These are phyloP conservation scores for Pseudocercospora pini-densiflorae DNA, from an alignment of 2,329 filamentous ascomycete species.

Conservation along the genomic window DNA sequence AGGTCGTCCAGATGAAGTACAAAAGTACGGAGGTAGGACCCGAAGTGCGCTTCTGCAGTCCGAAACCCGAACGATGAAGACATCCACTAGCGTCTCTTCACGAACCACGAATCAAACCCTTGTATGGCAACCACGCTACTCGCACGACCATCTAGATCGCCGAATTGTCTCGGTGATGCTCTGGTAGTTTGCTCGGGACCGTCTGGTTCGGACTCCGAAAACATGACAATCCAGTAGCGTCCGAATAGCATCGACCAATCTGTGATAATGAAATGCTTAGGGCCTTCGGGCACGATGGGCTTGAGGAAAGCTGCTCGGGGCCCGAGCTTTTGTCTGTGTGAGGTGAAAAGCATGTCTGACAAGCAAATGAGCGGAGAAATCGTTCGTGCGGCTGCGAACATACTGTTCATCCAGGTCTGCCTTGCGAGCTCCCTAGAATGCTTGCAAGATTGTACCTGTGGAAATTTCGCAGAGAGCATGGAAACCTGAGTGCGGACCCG, in stretches of 20 bases:
- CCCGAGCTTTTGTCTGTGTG: not conserved
- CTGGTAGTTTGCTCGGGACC: not conserved
- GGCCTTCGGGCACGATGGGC: not conserved
- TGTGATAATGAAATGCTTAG: not conserved
- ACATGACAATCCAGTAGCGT: constrained; percentile 4
- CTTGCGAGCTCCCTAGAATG: not conserved
- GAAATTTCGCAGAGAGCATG: not conserved
- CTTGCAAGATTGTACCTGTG: not conserved
- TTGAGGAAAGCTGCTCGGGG: not conserved
- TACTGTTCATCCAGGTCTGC: not conserved
- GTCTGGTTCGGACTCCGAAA: constrained; percentile 5
- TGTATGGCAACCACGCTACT: not conserved
- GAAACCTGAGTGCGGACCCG: not conserved
- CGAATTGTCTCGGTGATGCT: not conserved
- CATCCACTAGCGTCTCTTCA: not conserved
- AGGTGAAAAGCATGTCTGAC: not conserved
- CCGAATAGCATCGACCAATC: not conserved
- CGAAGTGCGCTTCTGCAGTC: constrained; percentile 1
- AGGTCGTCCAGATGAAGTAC: not conserved
- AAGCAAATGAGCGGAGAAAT: not conserved
- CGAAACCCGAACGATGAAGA: not conserved
- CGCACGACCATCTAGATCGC: not conserved
- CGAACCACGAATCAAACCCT: not conserved
- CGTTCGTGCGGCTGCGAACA: not conserved
- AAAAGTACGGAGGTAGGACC: not conserved